Percentiles rank a stretch among this genome's conserved stretches.
Evolutionary conservation across 2,329 filamentous ascomycete genomes (phyloP).

Genomic region (Lecanicillium sp.): DNA sequence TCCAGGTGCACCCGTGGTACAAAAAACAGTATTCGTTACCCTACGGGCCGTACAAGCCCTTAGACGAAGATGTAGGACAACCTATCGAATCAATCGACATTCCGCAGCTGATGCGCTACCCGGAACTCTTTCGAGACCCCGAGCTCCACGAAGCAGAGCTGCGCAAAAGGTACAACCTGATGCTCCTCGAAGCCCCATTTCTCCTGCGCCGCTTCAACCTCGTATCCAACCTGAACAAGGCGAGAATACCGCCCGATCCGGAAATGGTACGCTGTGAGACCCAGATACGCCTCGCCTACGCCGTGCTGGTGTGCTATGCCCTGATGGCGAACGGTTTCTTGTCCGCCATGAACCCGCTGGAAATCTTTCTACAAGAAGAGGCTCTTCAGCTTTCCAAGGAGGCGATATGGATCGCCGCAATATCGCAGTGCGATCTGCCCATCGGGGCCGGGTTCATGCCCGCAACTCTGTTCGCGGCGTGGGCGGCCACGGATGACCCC

Average conservation of each 20-base stretch:
- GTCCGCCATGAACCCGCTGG: constrained; percentile 11
- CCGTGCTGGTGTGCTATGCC: constrained; percentile 13
- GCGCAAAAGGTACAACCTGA: constrained; percentile 1
- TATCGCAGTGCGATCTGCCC: constrained; percentile 15
- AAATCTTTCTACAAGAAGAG: constrained; percentile 8
- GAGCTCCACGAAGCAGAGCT: constrained; percentile 3
- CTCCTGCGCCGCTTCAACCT: constrained; percentile 4
- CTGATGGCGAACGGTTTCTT: constrained; percentile 17
- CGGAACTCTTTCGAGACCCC: constrained; percentile 3
- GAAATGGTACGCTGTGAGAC: constrained; percentile 3
- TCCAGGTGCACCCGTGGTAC: constrained; percentile 6
- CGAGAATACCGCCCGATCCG: neutral
- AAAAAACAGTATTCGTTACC: neutral
- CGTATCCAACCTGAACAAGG: constrained; percentile 5
- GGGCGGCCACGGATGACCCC: constrained; percentile 20
- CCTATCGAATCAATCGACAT: constrained; percentile 8
- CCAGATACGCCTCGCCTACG: constrained; percentile 11
- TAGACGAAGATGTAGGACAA: constrained; percentile 7
- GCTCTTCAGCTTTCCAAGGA: constrained; percentile 15
- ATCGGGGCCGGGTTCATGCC: constrained; percentile 20
- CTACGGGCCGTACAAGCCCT: neutral
- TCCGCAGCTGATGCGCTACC: constrained; percentile 6
- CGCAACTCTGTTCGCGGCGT: constrained; percentile 17
- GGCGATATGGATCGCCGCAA: constrained; percentile 14
- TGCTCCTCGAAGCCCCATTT: constrained; percentile 7